Evolutionary conservation across 768 basidiomycete genomes (phyloP).

Genomic region (Leccinum fibrillosum): DNA sequence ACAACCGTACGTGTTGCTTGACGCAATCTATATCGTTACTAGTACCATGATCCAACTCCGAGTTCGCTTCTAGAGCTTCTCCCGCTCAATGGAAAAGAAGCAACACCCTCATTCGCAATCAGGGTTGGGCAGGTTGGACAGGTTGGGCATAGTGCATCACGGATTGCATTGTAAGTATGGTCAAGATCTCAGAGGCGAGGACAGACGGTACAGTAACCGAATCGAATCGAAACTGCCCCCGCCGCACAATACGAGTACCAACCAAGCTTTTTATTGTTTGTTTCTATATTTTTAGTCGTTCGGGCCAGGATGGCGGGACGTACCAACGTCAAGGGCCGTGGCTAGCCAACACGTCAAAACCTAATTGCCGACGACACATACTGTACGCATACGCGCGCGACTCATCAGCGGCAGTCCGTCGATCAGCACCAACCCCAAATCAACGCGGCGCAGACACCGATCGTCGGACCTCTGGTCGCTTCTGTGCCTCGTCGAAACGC

Average conservation of each 20-base stretch:
- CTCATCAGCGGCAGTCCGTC: neutral
- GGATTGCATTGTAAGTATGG: neutral
- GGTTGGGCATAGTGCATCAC: neutral
- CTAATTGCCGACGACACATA: neutral
- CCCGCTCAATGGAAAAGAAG: neutral
- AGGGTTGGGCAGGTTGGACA: neutral
- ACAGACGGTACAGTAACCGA: neutral
- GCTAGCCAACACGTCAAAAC: neutral
- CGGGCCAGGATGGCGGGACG: neutral
- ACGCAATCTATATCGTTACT: slow-evolving; percentile 18
- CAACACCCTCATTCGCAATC: neutral
- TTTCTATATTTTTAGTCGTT: neutral
- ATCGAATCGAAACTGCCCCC: neutral
- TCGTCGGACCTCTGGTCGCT: slow-evolving; percentile 52
- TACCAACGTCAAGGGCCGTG: neutral
- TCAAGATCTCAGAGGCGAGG: neutral
- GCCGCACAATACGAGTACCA: neutral
- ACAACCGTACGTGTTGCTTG: slow-evolving; percentile 22
- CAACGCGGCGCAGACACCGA: slow-evolving; percentile 43
- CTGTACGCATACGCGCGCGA: neutral
- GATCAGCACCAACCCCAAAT: neutral
- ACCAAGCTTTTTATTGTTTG: neutral
- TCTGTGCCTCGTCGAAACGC: slow-evolving; percentile 88
- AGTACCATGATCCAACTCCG: neutral
- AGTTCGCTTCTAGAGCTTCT: neutral